Percentiles rank a stretch among this genome's conserved stretches.
Evolutionary conservation across 805 yeast species (phyloP).

Genomic region (Tetrapisispora iriomotensis): DNA sequence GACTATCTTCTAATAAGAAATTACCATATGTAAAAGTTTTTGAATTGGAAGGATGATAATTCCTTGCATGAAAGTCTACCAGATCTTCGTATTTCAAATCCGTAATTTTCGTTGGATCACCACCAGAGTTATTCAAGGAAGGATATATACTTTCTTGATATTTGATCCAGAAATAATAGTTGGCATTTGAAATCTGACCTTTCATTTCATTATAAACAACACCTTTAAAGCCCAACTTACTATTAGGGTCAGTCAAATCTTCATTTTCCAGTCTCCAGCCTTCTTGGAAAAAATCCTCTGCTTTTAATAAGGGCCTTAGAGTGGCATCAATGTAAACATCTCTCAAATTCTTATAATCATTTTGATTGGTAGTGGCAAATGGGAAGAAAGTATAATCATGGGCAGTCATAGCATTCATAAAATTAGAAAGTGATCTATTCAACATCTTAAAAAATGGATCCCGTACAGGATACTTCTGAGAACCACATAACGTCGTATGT

Average conservation of each 20-base stretch:
- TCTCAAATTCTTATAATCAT: conserved; percentile 75
- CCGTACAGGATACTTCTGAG: conserved; percentile 80
- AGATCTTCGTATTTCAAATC: conserved; percentile 65
- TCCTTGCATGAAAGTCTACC: conserved; percentile 58
- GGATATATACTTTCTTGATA: conserved; percentile 81
- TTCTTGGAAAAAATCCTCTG: conserved; percentile 84
- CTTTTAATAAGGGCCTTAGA: conserved; percentile 65
- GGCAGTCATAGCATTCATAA: conserved; percentile 99
- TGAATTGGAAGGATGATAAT: conserved; percentile 88
- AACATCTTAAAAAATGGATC: conserved; percentile 98
- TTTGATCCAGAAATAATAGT: conserved; percentile 74
- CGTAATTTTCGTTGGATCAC: conserved; percentile 80
- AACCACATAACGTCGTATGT: conserved; percentile 94
- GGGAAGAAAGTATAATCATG: conserved; percentile 94
- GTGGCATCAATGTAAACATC: conserved; percentile 84
- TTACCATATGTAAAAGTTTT: conserved; percentile 83
- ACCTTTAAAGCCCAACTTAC: conserved; percentile 76
- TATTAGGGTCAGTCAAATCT: conserved; percentile 41
- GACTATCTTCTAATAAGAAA: conserved; percentile 51
- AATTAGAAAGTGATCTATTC: conserved; percentile 85
- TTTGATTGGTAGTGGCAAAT: conserved; percentile 82
- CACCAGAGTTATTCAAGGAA: conserved; percentile 81
- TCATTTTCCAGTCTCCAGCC: conserved; percentile 93
- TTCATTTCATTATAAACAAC: conserved; percentile 98
- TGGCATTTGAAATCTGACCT: conserved; percentile 86